Conservation (phyloP, 2,329 filamentous ascomycete genomes). For the Diplodia scrobiculata region DNA sequence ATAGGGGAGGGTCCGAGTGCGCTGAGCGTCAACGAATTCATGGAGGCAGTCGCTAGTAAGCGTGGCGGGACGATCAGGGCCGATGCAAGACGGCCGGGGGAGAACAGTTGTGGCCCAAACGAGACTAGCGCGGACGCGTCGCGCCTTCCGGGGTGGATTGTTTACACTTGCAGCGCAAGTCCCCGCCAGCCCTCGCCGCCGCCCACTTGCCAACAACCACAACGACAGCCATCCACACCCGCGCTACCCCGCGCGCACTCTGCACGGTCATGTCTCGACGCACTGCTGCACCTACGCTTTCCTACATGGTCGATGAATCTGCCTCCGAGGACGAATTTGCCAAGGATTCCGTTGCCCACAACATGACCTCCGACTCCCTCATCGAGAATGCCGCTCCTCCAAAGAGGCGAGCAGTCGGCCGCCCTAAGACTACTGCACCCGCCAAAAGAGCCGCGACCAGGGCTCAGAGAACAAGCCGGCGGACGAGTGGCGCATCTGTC, state of each 20-base stretch:
- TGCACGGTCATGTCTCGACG: slow-evolving; percentile 40
- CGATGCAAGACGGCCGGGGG: slow-evolving; percentile 40
- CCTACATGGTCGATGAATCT: slow-evolving; percentile 46
- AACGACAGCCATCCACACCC: not conserved
- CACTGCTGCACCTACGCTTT: slow-evolving; percentile 40
- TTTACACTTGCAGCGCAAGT: slow-evolving; percentile 8
- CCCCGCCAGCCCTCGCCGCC: not conserved
- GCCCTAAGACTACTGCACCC: slow-evolving; percentile 37
- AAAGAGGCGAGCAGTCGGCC: slow-evolving; percentile 35
- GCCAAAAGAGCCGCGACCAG: slow-evolving; percentile 38
- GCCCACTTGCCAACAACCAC: not conserved
- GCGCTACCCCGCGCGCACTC: not conserved
- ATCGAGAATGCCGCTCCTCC: slow-evolving; percentile 42
- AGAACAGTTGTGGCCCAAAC: not conserved
- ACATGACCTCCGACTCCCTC: slow-evolving; percentile 47
- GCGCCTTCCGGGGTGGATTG: slow-evolving; percentile 7
- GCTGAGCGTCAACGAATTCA: slow-evolving; percentile 58
- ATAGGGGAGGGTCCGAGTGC: slow-evolving; percentile 56
- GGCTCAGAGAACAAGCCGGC: slow-evolving; percentile 43
- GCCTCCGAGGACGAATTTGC: slow-evolving; percentile 48
- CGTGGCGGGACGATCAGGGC: slow-evolving; percentile 55
- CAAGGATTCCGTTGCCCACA: slow-evolving; percentile 40
- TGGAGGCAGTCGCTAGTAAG: slow-evolving; percentile 50
- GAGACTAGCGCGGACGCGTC: slow-evolving; percentile 8
- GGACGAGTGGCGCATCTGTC: slow-evolving; percentile 42